Evolutionary conservation across 495 filamentous ascomycete genomes (phyloP), one percentile per base, ranked within the genome.

Genomic region (Aspergillus steynii): DNA sequence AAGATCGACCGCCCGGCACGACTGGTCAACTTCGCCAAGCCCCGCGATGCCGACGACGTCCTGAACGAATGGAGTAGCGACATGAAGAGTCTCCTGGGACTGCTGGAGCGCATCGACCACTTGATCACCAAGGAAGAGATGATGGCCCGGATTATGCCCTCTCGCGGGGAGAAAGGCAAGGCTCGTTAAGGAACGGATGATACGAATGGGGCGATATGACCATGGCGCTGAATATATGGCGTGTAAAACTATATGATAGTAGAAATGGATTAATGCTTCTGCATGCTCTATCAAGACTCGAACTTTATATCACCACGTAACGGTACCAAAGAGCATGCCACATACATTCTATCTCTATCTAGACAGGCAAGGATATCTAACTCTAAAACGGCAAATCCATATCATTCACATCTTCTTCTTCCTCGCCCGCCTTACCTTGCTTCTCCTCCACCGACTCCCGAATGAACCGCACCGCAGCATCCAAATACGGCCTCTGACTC

Each of bases 51-150:
- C n/a, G 95, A 98, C 74, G 95, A 99, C 73, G 88, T 96, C 55
- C 78, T 99, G 74, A 98, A 98, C 75, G 96, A 97, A 74, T 99
- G 95, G 95, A 97, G 93, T 75, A 90, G 88, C 67, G 94, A 97
- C 71, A 97, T 99, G 96, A 97, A 96, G 90, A 95, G 88, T 71
- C 79, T 99, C 62, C 81, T 99, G 59, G 96, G 93, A 10, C 76
- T 96, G 61, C 70, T 99, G 73, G 95, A 99, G 81, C 83, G 95
- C 50, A 94, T 99, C 63, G 95, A 98, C 75, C 95, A 99, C 78
- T 80, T 99, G 73, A 99, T 99, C 68, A 98, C 95, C 56, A 99
- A 98, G 86, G 96, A 98, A 81, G 96, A 98, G 83, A 99, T 99
- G 95, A 99, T 99, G 95, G 95, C 95, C 42, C 83, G 93, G 54